Evolutionary conservation across 83 land plant species (phyloP).

Genomic region (Picea abies): DNA sequence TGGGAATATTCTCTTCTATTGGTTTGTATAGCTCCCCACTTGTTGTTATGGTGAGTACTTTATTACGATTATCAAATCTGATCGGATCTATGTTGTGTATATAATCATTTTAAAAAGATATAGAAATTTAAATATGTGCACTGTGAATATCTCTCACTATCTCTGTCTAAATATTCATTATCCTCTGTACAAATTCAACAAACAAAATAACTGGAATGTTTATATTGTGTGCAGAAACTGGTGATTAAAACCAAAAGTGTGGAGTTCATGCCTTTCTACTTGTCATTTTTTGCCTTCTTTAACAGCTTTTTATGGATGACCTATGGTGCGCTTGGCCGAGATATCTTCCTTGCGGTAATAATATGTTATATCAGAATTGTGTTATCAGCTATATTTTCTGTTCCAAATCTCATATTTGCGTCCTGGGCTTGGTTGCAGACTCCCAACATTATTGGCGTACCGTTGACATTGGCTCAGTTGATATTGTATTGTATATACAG

Average conservation of each 20-base stretch:
- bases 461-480: constrained; percentile 32
- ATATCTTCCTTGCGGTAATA: constrained; percentile 34
- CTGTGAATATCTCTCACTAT: background rate
- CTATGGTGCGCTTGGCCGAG: constrained; percentile 35
- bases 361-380: background rate
- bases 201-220: background rate
- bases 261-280: constrained; percentile 56
- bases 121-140: no score
- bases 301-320: constrained; percentile 37
- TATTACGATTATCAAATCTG: background rate
- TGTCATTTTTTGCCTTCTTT: constrained; percentile 40
- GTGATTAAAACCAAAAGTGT: constrained; percentile 49
- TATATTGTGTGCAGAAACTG: constrained; percentile 25
- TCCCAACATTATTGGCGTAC: constrained; percentile 33
- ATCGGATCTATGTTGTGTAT: no score
- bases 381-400: background rate
- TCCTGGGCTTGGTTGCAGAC: constrained; percentile 15
- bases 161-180: background rate
- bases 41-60: background rate
- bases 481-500: constrained; percentile 40
- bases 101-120: no score
- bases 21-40: background rate
- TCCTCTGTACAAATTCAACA: no score
- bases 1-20: background rate
- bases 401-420: background rate